Evolutionary conservation across 179 eudicot species (phyloP).

Genomic region (Silene noctiflora): DNA sequence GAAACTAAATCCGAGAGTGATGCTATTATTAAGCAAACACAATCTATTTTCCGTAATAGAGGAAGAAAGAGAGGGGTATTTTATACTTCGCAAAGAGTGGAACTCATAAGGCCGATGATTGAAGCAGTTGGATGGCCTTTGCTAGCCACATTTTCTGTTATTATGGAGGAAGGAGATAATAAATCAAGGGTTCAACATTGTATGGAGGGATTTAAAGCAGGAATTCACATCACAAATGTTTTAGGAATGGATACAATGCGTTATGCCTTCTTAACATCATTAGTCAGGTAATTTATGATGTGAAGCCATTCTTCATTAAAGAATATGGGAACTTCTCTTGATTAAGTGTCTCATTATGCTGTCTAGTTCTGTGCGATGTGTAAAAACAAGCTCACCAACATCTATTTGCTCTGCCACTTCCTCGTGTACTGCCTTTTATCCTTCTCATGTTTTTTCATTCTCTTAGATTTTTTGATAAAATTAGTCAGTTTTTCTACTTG

Average conservation of each 20-base stretch:
- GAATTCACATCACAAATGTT: constrained; percentile 86
- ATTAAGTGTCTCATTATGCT: neutral
- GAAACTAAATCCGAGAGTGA: constrained; percentile 81
- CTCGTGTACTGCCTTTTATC: neutral
- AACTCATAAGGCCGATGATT: constrained; percentile 91
- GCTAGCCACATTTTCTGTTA: constrained; percentile 94
- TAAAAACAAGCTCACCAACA: neutral
- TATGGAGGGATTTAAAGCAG: constrained; percentile 97
- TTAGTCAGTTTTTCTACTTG: neutral
- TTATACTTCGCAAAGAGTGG: constrained; percentile 71
- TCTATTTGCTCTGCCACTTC: neutral
- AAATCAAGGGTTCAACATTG: constrained; percentile 77
- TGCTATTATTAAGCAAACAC: constrained; percentile 77
- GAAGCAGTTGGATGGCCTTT: constrained; percentile 98
- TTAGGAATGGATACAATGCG: constrained; percentile 99
- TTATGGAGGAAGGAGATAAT: constrained; percentile 96
- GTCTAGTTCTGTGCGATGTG: no score
- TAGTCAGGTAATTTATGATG: constrained; percentile 60
- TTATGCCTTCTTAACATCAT: constrained; percentile 86
- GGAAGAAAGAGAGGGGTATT: constrained; percentile 82
- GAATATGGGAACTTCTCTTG: neutral
- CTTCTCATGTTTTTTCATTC: neutral
- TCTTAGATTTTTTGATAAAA: neutral
- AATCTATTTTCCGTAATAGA: constrained; percentile 59
- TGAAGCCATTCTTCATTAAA: neutral